phyloP scores from a whole-genome alignment of 768 basidiomycete genomes.

The Calocera cornea region DNA sequence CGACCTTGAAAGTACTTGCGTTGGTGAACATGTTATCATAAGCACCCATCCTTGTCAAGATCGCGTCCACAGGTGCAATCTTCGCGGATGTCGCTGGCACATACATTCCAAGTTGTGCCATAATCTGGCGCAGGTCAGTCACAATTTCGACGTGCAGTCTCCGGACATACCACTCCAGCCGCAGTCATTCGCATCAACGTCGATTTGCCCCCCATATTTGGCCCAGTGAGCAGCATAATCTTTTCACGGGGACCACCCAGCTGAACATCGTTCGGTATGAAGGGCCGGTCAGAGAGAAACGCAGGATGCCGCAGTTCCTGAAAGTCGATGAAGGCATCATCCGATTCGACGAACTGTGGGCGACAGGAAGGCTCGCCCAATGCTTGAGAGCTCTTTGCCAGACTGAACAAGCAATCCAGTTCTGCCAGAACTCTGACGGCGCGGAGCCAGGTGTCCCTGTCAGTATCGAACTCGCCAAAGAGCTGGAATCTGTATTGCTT shows the following conservation, averaged over 20 bases:
- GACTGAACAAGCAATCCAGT: conserved; percentile 87
- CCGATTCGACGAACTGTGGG: conserved; percentile 72
- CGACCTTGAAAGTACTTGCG: conserved; percentile 95
- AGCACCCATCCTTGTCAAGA: conserved; percentile 95
- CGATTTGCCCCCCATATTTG: conserved; percentile 27
- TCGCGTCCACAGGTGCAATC: conserved; percentile 77
- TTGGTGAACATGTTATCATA: conserved; percentile 96
- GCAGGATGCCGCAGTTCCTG: conserved; percentile 82
- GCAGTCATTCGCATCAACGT: conserved; percentile 93
- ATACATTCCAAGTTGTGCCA: conserved; percentile 92
- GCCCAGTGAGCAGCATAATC: conserved; percentile 78
- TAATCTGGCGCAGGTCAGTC: conserved; percentile 38
- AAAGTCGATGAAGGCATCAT: conserved; percentile 74
- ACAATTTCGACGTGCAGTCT: not conserved
- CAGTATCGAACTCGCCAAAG: conserved; percentile 67
- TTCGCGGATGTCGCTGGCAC: conserved; percentile 81
- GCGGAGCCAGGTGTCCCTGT: conserved; percentile 70
- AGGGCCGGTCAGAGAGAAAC: conserved; percentile 43
- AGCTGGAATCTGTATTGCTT: conserved; percentile 72
- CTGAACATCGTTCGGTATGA: conserved; percentile 87
- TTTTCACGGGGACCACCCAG: conserved; percentile 61
- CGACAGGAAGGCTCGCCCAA: conserved; percentile 90
- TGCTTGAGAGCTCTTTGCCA: conserved; percentile 78
- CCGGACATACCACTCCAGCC: conserved; percentile 56
- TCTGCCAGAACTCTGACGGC: conserved; percentile 78